Percentiles rank a stretch among this genome's conserved stretches.
Conservation (phyloP, 2,329 filamentous ascomycete genomes). For the Penicillium sumatraense region DNA sequence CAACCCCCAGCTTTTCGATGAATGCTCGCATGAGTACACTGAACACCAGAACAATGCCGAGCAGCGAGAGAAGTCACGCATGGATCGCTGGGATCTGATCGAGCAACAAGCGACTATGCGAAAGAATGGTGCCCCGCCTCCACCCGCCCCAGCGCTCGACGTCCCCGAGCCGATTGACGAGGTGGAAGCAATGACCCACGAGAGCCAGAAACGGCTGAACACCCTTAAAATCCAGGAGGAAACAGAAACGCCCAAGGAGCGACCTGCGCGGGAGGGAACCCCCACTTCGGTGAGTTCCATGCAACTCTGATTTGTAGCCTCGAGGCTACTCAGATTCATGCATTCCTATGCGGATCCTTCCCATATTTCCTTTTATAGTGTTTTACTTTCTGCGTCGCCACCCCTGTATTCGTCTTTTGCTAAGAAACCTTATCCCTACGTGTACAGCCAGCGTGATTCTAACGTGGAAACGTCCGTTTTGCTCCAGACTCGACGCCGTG, state of each 20-base stretch:
- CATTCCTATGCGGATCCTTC: slow-evolving; percentile 26
- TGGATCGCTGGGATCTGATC: slow-evolving; percentile 88
- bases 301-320: slow-evolving; percentile 31
- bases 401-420: slow-evolving; percentile 40
- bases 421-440: slow-evolving; percentile 43
- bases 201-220: slow-evolving; percentile 85
- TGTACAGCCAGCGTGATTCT: slow-evolving; percentile 53
- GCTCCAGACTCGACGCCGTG: slow-evolving; percentile 53
- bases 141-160: slow-evolving; percentile 46
- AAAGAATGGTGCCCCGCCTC: slow-evolving; percentile 53
- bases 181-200: slow-evolving; percentile 76
- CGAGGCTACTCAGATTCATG: slow-evolving; percentile 26
- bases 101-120: slow-evolving; percentile 77
- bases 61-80: slow-evolving; percentile 78
- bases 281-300: slow-evolving; percentile 51
- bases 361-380: slow-evolving; percentile 15
- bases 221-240: slow-evolving; percentile 89
- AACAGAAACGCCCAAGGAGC: slow-evolving; percentile 55
- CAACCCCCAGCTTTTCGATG: slow-evolving; percentile 96
- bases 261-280: slow-evolving; percentile 45
- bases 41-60: slow-evolving; percentile 92
- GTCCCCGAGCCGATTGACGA: slow-evolving; percentile 65
- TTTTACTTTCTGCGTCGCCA: background rate
- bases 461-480: slow-evolving; percentile 49
- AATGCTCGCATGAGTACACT: slow-evolving; percentile 97